phyloP scores from a whole-genome alignment of 73 alveolate genomes.

The Paramecium sexaurelia region DNA sequence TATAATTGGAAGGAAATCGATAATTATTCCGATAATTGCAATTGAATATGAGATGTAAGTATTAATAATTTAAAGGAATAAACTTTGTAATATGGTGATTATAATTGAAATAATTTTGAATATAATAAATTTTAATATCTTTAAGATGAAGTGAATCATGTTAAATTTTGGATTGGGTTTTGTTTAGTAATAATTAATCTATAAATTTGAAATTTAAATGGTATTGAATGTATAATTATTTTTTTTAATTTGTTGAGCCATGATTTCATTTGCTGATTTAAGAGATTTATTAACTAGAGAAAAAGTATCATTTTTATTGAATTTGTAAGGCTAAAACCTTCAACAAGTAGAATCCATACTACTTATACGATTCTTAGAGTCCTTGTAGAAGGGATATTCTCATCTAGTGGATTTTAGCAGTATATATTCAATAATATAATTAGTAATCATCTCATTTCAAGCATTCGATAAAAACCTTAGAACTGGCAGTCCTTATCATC shows the following conservation, averaged over 20 bases:
- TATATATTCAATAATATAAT: background rate
- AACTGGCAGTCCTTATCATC: background rate
- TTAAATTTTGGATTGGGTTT: background rate
- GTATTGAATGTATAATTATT: background rate
- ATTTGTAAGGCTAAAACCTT: background rate
- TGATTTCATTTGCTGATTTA: background rate
- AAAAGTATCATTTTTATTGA: background rate
- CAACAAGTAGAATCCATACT: background rate
- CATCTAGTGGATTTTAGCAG: background rate
- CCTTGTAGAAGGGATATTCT: background rate
- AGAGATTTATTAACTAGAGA: constrained; percentile 1
- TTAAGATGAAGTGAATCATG: background rate
- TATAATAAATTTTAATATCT: background rate
- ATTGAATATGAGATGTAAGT: too few species aligned
- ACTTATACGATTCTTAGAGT: background rate
- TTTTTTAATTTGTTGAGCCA: background rate
- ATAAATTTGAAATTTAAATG: background rate
- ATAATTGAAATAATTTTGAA: background rate
- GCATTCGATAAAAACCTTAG: background rate
- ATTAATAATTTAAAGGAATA: too few species aligned
- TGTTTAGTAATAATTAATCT: background rate
- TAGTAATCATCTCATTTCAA: background rate
- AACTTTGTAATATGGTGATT: background rate
- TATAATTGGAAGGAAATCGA: too few species aligned
- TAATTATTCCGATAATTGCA: too few species aligned